These are phyloP conservation scores for Hanseniaspora osmophila DNA, from an alignment of 805 yeast species.

Conservation along the genomic window DNA sequence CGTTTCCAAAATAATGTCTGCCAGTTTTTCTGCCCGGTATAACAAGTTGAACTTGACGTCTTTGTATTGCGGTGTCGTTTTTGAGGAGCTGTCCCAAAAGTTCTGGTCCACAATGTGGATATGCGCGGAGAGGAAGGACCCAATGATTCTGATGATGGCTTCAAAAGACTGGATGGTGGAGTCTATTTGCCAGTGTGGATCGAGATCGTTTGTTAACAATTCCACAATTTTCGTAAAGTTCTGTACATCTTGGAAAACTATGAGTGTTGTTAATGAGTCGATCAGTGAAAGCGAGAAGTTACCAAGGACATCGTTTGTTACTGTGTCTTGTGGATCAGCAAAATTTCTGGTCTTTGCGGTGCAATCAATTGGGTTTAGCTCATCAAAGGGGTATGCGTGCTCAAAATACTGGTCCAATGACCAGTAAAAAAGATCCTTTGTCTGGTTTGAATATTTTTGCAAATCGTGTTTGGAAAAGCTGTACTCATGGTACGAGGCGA, in stretches of 20 bases:
- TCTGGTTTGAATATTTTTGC: conserved; percentile 26
- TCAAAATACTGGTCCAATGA: conserved; percentile 60
- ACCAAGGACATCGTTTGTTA: conserved; percentile 73
- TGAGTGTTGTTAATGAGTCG: conserved; percentile 68
- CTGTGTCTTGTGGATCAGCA: conserved; percentile 35
- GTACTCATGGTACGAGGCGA: conserved; percentile 10
- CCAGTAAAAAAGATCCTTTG: conserved; percentile 49
- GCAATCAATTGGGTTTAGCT: conserved; percentile 64
- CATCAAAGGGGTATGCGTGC: conserved; percentile 71
- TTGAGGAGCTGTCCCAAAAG: neutral
- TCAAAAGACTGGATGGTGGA: conserved; percentile 81
- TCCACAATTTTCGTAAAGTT: conserved; percentile 35
- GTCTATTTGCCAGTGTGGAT: conserved; percentile 31
- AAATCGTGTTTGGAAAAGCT: conserved; percentile 22
- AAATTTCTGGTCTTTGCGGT: conserved; percentile 52
- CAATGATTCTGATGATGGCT: conserved; percentile 65
- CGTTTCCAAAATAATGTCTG: conserved; percentile 54
- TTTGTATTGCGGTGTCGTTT: conserved; percentile 13
- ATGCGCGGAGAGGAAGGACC: conserved; percentile 72
- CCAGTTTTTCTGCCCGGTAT: conserved; percentile 59
- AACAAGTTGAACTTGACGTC: conserved; percentile 63
- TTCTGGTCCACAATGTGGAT: conserved; percentile 24
- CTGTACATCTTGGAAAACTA: conserved; percentile 51
- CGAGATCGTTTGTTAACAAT: conserved; percentile 25
- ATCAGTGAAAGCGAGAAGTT: conserved; percentile 66